A percentile compares a stretch with the other conserved stretches of the same genome.
These are phyloP conservation scores for Chrysanthemum lavandulifolium DNA, from an alignment of 129 eudicot species.

Conservation along the genomic window DNA sequence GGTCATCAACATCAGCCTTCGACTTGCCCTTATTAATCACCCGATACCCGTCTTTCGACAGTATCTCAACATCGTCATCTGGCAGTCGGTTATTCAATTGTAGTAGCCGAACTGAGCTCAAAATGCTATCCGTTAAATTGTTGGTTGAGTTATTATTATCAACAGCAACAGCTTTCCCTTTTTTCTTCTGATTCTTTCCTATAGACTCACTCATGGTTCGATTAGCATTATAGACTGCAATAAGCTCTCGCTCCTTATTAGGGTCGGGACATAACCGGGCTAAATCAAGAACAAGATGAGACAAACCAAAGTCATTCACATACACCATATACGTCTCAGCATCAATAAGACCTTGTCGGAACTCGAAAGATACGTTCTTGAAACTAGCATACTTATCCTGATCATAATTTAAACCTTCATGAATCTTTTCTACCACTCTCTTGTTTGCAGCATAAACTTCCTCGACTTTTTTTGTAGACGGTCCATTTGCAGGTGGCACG, in stretches of 20 bases:
- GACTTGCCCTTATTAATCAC: slow-evolving; percentile 53
- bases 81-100: slow-evolving; percentile 47
- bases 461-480: slow-evolving; percentile 28
- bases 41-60: slow-evolving; percentile 82
- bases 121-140: slow-evolving; percentile 48
- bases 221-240: slow-evolving; percentile 65
- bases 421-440: slow-evolving; percentile 78
- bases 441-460: slow-evolving; percentile 83
- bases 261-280: slow-evolving; percentile 82
- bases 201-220: slow-evolving; percentile 22
- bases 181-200: slow-evolving; percentile 36
- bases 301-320: slow-evolving; percentile 82
- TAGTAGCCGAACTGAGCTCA: slow-evolving; percentile 55
- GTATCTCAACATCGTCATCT: slow-evolving; percentile 61
- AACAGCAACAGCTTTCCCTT: slow-evolving; percentile 43
- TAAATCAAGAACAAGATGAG: slow-evolving; percentile 88
- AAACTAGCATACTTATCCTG: slow-evolving; percentile 67
- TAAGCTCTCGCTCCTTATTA: slow-evolving; percentile 62
- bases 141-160: slow-evolving; percentile 49
- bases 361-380: slow-evolving; percentile 68
- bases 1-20: slow-evolving; percentile 35
- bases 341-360: slow-evolving; percentile 69
- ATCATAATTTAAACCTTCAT: slow-evolving; percentile 53
- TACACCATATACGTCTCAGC: slow-evolving; percentile 64
- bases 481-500: slow-evolving; percentile 30